Base-by-base conservation (phyloP, 148 eudicot genomes). In the Chenopodium album region DNA sequence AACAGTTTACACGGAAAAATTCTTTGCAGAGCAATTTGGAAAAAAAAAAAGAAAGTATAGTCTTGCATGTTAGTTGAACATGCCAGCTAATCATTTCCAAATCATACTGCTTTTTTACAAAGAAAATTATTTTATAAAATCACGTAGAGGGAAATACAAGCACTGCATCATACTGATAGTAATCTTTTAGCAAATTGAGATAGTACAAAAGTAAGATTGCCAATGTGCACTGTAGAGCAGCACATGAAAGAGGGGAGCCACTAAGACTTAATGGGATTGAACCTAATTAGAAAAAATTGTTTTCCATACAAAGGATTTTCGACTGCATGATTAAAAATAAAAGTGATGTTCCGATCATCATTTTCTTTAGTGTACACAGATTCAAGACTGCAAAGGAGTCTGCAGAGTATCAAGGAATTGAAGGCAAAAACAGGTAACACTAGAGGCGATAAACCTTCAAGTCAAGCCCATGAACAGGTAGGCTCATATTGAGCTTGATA, bases 351-450 rank as follows among this genome's bases (percentile, higher is more conserved):
- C 66, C 22, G 9, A 31, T 28, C 65, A 28, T 9, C 32, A 31
- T 56, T 29, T n/a, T 56, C 32, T 44, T 20, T 2, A 60, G 32
- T 76, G 23, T 56, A 16, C 78, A 31, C 67, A 77, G 8, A n/a
- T 22, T 63, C 54, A 77, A 62, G 54, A 77, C 74, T 71, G 74
- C 74, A 7, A 26, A 73, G 23, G 52, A 37, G 76, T 47, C 11
- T 66, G 37, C 71, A 66, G 71, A 66, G 34, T 66, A 26, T 8
- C 23, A 66, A 10, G 11, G 29, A 66, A 1, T 26, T 66, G 4
- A 29, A 66, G 70, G 34, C 34, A 29, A 12, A 31, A 32, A 66
- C n/a, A 28, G 17, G 26, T 29, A 10, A 13, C 11, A 50, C 56
- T 1, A 9, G 56, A 9, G 11, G 56, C 11, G 14, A 50, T 13